phyloP scores from a whole-genome alignment of 176 grass and related monocot genomes.

The Carex kokanica region DNA sequence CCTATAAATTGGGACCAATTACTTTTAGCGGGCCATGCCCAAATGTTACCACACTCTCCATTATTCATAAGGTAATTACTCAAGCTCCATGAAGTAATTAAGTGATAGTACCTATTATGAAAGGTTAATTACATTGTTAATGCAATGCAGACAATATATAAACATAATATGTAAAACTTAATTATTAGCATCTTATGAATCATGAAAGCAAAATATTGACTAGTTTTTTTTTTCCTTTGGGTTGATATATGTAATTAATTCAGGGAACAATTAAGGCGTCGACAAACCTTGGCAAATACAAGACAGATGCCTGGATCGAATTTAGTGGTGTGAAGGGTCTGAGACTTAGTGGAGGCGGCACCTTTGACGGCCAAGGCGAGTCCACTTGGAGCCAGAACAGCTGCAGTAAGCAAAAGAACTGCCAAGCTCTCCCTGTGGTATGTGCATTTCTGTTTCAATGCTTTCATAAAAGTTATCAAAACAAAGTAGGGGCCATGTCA shows the following conservation, averaged over 20 bases:
- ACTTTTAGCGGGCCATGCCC: conserved; percentile 47
- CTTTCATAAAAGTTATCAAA: neutral
- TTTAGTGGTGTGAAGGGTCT: conserved; percentile 43
- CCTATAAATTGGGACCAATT: conserved; percentile 18
- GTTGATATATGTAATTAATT: neutral
- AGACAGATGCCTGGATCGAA: conserved; percentile 50
- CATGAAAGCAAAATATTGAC: neutral
- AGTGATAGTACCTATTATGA: neutral
- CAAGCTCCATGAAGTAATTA: too few relatives aligned
- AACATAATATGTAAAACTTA: too few relatives aligned
- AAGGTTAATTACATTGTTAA: neutral
- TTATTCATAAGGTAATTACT: conserved; percentile 46
- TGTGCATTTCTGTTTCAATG: neutral
- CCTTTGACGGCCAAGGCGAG: conserved; percentile 64
- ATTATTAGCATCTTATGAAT: too few relatives aligned
- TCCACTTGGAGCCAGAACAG: conserved; percentile 57
- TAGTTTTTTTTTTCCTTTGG: neutral
- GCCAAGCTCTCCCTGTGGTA: conserved; percentile 73
- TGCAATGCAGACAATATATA: too few relatives aligned
- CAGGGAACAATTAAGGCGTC: conserved; percentile 41
- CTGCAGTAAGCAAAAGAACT: conserved; percentile 50
- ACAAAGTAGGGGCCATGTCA: too few relatives aligned
- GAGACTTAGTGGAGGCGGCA: conserved; percentile 42
- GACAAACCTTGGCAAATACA: conserved; percentile 47
- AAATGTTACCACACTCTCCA: conserved; percentile 34